phyloP scores from a whole-genome alignment of 768 basidiomycete species.

The Mycena kentingensis region DNA sequence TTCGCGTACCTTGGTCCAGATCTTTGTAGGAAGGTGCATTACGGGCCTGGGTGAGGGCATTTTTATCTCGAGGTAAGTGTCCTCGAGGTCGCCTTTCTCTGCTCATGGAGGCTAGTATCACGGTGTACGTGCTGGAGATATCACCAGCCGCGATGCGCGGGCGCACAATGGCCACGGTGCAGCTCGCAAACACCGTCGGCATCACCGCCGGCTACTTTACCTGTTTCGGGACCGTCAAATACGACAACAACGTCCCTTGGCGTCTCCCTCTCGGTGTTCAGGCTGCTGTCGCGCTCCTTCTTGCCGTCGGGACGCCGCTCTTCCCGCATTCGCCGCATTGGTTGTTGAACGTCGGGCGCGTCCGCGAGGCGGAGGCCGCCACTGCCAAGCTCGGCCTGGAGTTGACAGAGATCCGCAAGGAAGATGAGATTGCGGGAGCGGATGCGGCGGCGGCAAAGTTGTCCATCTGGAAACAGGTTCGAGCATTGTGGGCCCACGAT shows the following conservation, averaged over 20 bases:
- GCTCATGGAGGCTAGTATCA: conserved; percentile 6
- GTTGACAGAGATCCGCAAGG: conserved; percentile 30
- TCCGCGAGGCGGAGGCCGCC: conserved; percentile 34
- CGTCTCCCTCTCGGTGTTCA: conserved; percentile 40
- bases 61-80: conserved; percentile 44
- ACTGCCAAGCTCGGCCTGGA: conserved; percentile 30
- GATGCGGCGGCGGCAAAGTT: conserved; percentile 3
- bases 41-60: conserved; percentile 51
- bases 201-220: conserved; percentile 44
- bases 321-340: conserved; percentile 45
- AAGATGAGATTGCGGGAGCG: conserved; percentile 9
- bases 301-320: conserved; percentile 33
- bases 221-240: conserved; percentile 39
- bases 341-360: conserved; percentile 38
- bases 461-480: conserved; percentile 19
- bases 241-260: conserved; percentile 37
- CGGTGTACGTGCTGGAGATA: conserved; percentile 36
- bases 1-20: conserved; percentile 35
- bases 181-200: conserved; percentile 46
- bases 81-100: conserved; percentile 27
- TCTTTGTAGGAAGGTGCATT: conserved; percentile 47
- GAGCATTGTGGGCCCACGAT: conserved; percentile 30
- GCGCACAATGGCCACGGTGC: conserved; percentile 40
- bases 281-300: conserved; percentile 28
- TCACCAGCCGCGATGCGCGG: conserved; percentile 45